Base-by-base conservation (phyloP, 306 rosid species). In the Vigna reflexopilosa region DNA sequence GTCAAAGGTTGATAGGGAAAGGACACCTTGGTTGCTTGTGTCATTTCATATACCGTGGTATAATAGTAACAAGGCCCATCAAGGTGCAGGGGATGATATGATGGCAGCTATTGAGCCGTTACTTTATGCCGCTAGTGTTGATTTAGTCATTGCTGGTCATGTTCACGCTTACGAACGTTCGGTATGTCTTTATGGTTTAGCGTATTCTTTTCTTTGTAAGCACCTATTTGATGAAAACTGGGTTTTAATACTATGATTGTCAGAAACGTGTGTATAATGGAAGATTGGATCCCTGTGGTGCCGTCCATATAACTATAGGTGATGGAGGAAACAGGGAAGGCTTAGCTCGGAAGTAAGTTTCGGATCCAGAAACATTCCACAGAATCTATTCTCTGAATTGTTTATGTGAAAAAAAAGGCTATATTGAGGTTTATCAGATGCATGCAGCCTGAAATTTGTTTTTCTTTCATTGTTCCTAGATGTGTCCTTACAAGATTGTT, bases 261-360 rank as follows among this genome's bases (percentile, higher is more conserved):
- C 89, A 95, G 98, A 93, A 89, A 79, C 97, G 93, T 30, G 96
- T 91, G 66, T 78, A 88, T 72, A 72, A 84, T 77, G 90, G 97
- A 86, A 85, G 85, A 80, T 55, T 85, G 24, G 92, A 93, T 87
- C 85, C 79, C 13, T 93, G 98, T 55, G 99, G 98, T 76, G 88
- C 97, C 19, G 93, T 93, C 48, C 99, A 93, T 84, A 87, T 95
- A 85, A 95, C 99, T 72, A 88, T 95, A 69, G 99, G 98, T 73
- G 99, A 95, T 82, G 98, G 98, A 68, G 99, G 99, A 81, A 95
- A 95, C 72, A 85, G 87, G 81, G 99, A 95, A 91, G 98, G 98
- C 52, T 89, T 93, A 87, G 98, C 99, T 51, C 87, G 81, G 70
- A 85, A 59, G 98, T 91, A 89, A 49, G 86, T 75, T 63, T 59